phyloP scores from a whole-genome alignment of 306 rosid species.

The Mimosa pudica region DNA sequence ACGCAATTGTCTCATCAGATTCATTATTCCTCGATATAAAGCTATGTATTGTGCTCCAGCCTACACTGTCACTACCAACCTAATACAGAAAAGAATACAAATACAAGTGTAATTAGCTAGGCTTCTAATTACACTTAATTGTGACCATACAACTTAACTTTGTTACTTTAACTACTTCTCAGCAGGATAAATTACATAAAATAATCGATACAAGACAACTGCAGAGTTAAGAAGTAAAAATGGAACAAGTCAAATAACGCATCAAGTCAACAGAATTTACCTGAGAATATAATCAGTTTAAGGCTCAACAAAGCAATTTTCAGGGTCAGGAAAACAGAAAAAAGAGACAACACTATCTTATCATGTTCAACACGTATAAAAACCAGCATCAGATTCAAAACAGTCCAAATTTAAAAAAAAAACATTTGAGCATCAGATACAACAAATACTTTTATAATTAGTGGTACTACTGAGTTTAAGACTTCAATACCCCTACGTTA shows the following conservation, averaged over 20 bases:
- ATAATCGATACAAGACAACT: neutral
- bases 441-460: neutral
- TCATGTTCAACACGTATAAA: neutral
- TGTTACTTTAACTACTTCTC: neutral
- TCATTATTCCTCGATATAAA: slow-evolving; percentile 68
- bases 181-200: neutral
- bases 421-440: neutral
- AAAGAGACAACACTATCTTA: neutral
- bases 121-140: neutral
- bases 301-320: neutral
- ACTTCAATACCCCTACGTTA: no score
- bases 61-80: slow-evolving; percentile 84
- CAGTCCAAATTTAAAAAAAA: neutral
- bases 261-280: neutral
- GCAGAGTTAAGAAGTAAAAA: neutral
- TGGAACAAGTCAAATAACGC: neutral
- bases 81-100: slow-evolving; percentile 32
- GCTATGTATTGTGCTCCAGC: slow-evolving; percentile 75
- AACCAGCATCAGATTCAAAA: neutral
- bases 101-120: slow-evolving; percentile 1
- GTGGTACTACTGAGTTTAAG: no score
- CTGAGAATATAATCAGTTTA: neutral
- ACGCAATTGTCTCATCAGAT: slow-evolving; percentile 77
- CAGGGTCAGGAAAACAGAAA: neutral
- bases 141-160: no score